phyloP scores from a whole-genome alignment of 257 asterid species.

The Solanum ossicruentum region DNA sequence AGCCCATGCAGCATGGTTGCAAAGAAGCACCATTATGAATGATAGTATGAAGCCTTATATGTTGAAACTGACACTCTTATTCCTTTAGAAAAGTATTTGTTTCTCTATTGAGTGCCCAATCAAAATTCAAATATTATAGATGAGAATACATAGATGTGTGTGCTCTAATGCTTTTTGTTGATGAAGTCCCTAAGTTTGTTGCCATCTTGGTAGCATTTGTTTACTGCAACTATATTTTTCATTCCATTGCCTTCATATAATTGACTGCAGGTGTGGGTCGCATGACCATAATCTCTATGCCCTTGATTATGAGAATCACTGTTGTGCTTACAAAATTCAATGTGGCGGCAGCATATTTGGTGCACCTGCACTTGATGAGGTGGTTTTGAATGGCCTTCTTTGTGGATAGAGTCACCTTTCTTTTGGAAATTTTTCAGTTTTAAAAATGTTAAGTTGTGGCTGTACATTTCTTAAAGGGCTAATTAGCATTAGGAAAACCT shows the following conservation, averaged over 20 bases:
- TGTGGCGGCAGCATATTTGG: slow-evolving; percentile 93
- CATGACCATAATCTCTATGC: slow-evolving; percentile 84
- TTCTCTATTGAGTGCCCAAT: neutral
- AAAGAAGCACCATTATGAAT: neutral
- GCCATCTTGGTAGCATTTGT: neutral
- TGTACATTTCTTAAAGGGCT: neutral
- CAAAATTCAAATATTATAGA: neutral
- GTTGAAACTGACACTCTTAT: neutral
- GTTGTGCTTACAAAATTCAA: slow-evolving; percentile 45
- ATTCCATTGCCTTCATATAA: neutral
- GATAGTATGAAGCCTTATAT: neutral
- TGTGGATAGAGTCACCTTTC: neutral
- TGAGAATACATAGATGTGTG: neutral
- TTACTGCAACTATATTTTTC: neutral
- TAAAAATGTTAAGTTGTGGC: neutral
- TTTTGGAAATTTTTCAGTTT: neutral
- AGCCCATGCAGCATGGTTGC: neutral
- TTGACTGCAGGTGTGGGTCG: slow-evolving; percentile 82
- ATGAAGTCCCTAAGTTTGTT: neutral
- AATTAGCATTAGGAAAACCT: neutral
- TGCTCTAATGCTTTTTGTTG: neutral
- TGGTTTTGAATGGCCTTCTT: slow-evolving; percentile 8
- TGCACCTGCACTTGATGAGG: slow-evolving; percentile 85
- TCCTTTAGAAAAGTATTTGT: neutral
- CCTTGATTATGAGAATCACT: slow-evolving; percentile 59